Conservation (phyloP, 2,329 filamentous ascomycete species). For the Scopulariopsis brevicaulis region DNA sequence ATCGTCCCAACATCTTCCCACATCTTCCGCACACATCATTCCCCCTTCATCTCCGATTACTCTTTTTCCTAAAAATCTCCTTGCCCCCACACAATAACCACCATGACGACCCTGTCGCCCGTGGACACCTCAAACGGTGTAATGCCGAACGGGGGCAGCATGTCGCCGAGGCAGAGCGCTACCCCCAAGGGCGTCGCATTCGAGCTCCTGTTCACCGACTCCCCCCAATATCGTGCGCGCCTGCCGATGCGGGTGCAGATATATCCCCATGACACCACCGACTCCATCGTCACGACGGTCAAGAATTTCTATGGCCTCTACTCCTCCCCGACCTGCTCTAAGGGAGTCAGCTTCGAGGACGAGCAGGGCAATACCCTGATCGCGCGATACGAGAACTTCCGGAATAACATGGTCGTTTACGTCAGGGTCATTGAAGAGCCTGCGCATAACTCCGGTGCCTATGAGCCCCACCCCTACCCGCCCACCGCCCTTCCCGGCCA, state of each 20-base stretch:
- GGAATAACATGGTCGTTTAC: constrained; percentile 84
- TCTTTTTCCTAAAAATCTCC: not conserved
- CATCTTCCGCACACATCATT: not conserved
- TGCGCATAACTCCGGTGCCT: constrained; percentile 40
- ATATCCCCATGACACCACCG: constrained; percentile 88
- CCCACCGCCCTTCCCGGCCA: not conserved
- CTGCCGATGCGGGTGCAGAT: constrained; percentile 84
- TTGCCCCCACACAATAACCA: constrained; percentile 8
- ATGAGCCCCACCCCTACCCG: constrained; percentile 27
- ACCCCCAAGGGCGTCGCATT: constrained; percentile 68
- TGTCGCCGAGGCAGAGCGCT: constrained; percentile 19
- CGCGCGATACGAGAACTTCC: constrained; percentile 91
- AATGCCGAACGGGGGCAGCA: not conserved
- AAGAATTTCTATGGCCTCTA: constrained; percentile 99
- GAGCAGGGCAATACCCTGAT: constrained; percentile 82
- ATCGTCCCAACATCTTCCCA: not conserved
- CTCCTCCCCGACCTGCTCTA: constrained; percentile 55
- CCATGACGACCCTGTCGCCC: constrained; percentile 37
- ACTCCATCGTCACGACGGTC: constrained; percentile 95
- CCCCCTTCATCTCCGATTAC: not conserved
- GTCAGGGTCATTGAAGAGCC: constrained; percentile 69
- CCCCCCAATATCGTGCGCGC: constrained; percentile 58
- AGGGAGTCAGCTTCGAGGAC: constrained; percentile 93
- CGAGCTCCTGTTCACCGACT: constrained; percentile 59
- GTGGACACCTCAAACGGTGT: constrained; percentile 19